phyloP scores from a whole-genome alignment of 2,329 filamentous ascomycete species.

The Neonectria ditissima region DNA sequence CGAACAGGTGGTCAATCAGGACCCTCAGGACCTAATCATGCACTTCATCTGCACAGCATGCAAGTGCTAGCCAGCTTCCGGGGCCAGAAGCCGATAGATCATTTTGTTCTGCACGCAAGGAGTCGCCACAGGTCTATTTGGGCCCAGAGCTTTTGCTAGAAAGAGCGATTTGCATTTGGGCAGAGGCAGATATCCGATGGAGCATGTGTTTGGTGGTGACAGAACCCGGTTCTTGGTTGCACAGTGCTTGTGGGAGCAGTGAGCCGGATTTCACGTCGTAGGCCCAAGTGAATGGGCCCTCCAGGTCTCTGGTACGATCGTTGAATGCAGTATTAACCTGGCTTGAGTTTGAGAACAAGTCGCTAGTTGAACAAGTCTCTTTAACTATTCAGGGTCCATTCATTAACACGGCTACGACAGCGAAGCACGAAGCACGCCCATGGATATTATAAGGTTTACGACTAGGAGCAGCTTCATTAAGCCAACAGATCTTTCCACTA shows the following conservation, averaged over 20 bases:
- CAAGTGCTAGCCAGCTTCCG: constrained; percentile 18
- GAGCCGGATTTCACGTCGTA: neutral
- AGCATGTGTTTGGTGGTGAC: constrained; percentile 8
- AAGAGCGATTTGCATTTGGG: constrained; percentile 35
- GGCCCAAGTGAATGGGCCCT: neutral
- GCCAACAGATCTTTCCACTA: neutral
- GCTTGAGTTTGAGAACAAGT: neutral
- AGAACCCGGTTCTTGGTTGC: constrained; percentile 10
- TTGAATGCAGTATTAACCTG: neutral
- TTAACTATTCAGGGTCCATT: neutral
- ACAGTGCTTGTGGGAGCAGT: constrained; percentile 12
- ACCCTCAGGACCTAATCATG: constrained; percentile 19
- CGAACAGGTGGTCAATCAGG: constrained; percentile 9
- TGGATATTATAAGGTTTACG: neutral
- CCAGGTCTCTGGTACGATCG: neutral
- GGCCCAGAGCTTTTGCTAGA: constrained; percentile 29
- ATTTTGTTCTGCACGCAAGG: constrained; percentile 16
- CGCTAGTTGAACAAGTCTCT: neutral
- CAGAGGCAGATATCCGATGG: constrained; percentile 37
- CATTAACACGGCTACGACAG: neutral
- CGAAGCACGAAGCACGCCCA: neutral
- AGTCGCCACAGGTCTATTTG: constrained; percentile 12
- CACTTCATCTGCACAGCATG: constrained; percentile 10
- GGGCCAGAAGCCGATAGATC: constrained; percentile 21
- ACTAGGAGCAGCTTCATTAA: neutral